Evolutionary conservation across 2,329 filamentous ascomycete species (phyloP), one percentile per base, ranked within the genome.

Genomic region (Cercospora janseana): DNA sequence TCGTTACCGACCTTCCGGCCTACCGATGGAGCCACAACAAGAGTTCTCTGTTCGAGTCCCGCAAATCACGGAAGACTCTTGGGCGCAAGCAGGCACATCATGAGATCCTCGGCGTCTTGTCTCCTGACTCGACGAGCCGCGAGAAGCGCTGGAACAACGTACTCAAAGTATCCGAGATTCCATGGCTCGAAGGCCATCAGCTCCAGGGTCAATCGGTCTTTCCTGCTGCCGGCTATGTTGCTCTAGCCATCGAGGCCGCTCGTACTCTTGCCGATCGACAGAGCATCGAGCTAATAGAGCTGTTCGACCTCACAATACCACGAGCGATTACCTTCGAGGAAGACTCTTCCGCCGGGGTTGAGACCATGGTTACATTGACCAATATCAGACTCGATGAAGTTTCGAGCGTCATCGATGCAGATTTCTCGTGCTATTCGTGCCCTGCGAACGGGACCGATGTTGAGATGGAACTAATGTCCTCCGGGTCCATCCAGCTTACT

Each of bases 21-120:
- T 60, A 60, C 28, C 21, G 37, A 5, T 60, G 51, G 54, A 29
- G 57, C 23, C 58, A 59, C 38, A 31, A 38, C 4, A 46, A 26
- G 5, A 18, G 12, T 9, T 55, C 52, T 26, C 59, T 56, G 58
- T 29, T 51, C 7, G 56, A 60, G 28, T 38, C 31, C 7, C 52
- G 54, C 4, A 32, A 45, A 2, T 50, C 48, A 3, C 20, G 37
- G 4, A 24, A 15, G 10, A 44, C 35, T 7, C 23, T 49, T 12
- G 18, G 26, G 1, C 26, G 44, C 3, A 34, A 34, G 21, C 15
- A 31, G 10, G 20, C 32, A 1, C 10, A 6, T 12, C 23, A 42
- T n/a, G 44, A 49, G 18, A 38, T 60, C 15, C 29, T 59, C 16
- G 58, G 58, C 15, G 13, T 37, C 27, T 28, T 24, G 8, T 37